Evolutionary conservation across 2,329 filamentous ascomycete genomes (phyloP).

Genomic region (Exophiala sp.): DNA sequence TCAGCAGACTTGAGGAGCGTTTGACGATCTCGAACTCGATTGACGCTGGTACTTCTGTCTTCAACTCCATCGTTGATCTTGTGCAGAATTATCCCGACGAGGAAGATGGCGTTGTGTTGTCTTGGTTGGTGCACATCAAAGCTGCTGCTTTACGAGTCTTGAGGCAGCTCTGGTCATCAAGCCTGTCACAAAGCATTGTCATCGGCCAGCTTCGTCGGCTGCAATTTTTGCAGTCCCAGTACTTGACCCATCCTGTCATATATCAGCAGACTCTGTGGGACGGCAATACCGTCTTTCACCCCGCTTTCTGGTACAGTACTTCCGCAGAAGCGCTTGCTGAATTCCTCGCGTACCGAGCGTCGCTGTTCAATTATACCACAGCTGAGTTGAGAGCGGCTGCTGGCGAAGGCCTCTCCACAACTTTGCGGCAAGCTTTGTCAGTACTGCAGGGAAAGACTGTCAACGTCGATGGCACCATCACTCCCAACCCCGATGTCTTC

Average conservation of each 20-base stretch:
- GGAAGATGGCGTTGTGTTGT: conserved; percentile 57
- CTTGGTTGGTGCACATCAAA: conserved; percentile 68
- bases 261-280: conserved; percentile 71
- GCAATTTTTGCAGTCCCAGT: conserved; percentile 74
- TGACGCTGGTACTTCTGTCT: conserved; percentile 67
- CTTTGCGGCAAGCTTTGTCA: conserved; percentile 63
- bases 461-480: conserved; percentile 61
- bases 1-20: conserved; percentile 66
- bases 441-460: conserved; percentile 72
- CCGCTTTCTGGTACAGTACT: conserved; percentile 65
- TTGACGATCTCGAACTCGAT: conserved; percentile 55
- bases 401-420: conserved; percentile 64
- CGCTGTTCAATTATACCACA: conserved; percentile 78
- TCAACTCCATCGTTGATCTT: conserved; percentile 76
- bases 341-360: conserved; percentile 72
- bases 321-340: conserved; percentile 69
- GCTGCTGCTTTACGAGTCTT: conserved; percentile 69
- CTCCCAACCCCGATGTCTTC: conserved; percentile 73
- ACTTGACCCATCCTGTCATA: conserved; percentile 69
- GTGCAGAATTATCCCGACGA: conserved; percentile 65
- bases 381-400: conserved; percentile 78
- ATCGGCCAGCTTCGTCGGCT: conserved; percentile 75
- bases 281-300: conserved; percentile 56
- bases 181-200: conserved; percentile 70
- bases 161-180: conserved; percentile 76